Conservation (phyloP, 129 eudicot species). For the Saposhnikovia divaricata region DNA sequence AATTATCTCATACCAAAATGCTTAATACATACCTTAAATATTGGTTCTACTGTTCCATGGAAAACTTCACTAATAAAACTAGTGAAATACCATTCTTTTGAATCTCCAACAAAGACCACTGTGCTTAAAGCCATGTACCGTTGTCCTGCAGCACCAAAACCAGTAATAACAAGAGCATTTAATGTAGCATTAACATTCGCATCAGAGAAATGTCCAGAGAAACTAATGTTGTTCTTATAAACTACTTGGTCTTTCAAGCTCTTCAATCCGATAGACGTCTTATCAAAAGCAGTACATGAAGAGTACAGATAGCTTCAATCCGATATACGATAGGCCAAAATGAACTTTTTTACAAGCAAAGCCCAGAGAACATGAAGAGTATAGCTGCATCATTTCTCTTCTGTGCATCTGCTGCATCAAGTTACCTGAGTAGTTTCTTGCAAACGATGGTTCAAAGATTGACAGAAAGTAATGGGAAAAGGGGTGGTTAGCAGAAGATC, state of each 20-base stretch:
- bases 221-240: no score
- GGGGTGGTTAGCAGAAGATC: slow-evolving; percentile 60
- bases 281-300: background rate
- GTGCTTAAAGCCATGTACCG: slow-evolving; percentile 99
- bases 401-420: slow-evolving; percentile 32
- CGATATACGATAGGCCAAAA: slow-evolving; percentile 21
- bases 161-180: slow-evolving; percentile 90
- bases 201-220: no score
- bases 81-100: slow-evolving; percentile 85
- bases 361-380: slow-evolving; percentile 59
- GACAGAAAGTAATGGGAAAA: slow-evolving; percentile 24
- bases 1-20: no score
- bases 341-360: slow-evolving; percentile 47
- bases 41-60: no score
- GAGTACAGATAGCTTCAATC: no score
- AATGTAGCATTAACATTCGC: slow-evolving; percentile 73
- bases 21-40: no score
- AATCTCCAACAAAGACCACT: slow-evolving; percentile 85
- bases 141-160: slow-evolving; percentile 99
- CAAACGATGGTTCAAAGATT: slow-evolving; percentile 32
- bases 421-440: slow-evolving; percentile 42
- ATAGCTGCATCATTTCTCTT: slow-evolving; percentile 37
- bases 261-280: slow-evolving; percentile 15
- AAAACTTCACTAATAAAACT: no score
- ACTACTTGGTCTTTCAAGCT: slow-evolving; percentile 16